Base-by-base conservation (phyloP, 768 basidiomycete genomes). In the Mycena belliarum region DNA sequence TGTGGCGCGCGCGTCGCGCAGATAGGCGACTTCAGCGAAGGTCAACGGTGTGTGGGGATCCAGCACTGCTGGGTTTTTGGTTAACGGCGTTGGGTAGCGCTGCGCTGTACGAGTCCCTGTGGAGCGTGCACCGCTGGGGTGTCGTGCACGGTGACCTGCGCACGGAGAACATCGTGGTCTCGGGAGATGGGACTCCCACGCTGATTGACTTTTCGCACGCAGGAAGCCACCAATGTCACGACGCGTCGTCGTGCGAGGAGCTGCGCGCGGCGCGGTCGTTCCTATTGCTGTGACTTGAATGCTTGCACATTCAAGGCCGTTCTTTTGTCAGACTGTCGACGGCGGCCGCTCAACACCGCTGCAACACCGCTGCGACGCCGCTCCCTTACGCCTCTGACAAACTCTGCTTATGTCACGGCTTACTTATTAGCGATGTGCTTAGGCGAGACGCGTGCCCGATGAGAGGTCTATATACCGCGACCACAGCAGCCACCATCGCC, bases 181-280 rank as follows among this genome's bases (percentile, higher is more conserved):
- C 50, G 20, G 47, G 25, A 18, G 32, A 24, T 5, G 52, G 48
- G 16, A 35, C 35, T 24, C 33, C 58, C 24, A 35, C 46, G 2
- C 32, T 59, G 40, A 54, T 59, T 16, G 58, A 59, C 26, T 24
- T 59, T n/a, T 59, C 51, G 21, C 57, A 59, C 24, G 51, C 58
- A 24, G 15, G 58, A 32, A 21, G n/a, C 15, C 57, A 59, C 44
- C 32, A 6, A 47, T 49, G 58, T 43, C 21, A 6, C 2, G 51
- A 47, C 2, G 29, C 40, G 3, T 32, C n/a, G 2, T 41, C 1
- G n/a, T 59, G 58, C 33, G 52, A 54, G 18, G 52, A 54, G 52
- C 18, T 59, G 48, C 25, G 47, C 3, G 47, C 35, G 21, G 49
- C 10, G 6, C 40, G 40, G 1, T 23, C 18, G 1, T 47, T 54